Evolutionary conservation across 148 eudicot species (phyloP), one percentile per base, ranked within the genome.

Genomic region (Fallopia convolvulus): DNA sequence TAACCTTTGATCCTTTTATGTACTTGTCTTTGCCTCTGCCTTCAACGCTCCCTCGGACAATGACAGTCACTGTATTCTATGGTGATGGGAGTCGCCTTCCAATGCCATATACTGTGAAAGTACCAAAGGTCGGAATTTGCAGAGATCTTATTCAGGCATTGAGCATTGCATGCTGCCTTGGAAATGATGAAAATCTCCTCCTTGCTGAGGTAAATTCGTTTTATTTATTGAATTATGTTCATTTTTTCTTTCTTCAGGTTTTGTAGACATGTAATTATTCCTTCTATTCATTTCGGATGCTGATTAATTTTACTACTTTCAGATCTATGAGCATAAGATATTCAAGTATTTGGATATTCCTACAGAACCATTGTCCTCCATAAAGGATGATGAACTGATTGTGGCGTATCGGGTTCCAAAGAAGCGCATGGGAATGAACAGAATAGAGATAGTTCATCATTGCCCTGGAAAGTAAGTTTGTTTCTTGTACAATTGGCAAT

Each of bases 1-100:
- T 96, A 71, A 90, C 94, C 50, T 96, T 96, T 84, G 99, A 96
- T 75, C 99, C 99, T 26, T 96, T 96, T 88, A 96, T 96, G 99
- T 96, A 96, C 86, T 85, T 96, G 81, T 91, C 93, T 42, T 80
- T 96, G 86, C 99, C 99, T 20, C 86, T 96, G 63, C 99, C 99
- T 36, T 91, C 99, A 77, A 89, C 81, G 17, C 87, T 80, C 76
- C 93, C 92, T 60, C 88, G 97, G 83, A 81, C 83, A 44, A 91
- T 96, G 92, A 96, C 93, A 47, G 87, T 93, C 71, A 91, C 94
- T 77, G 93, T 96, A 78, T 85, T 93, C 74, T 90, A 93, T 80
- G 86, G 94, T 76, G 90, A 91, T 81, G 99, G 99, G 53, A 89
- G 89, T 84, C 80, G 82, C 61, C 98, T 96, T 83, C 94, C 98